Percentiles rank a stretch among this genome's conserved stretches.
Evolutionary conservation across 139 green algal genomes (phyloP).

Genomic region (Pseudopediastrum boryanum): DNA sequence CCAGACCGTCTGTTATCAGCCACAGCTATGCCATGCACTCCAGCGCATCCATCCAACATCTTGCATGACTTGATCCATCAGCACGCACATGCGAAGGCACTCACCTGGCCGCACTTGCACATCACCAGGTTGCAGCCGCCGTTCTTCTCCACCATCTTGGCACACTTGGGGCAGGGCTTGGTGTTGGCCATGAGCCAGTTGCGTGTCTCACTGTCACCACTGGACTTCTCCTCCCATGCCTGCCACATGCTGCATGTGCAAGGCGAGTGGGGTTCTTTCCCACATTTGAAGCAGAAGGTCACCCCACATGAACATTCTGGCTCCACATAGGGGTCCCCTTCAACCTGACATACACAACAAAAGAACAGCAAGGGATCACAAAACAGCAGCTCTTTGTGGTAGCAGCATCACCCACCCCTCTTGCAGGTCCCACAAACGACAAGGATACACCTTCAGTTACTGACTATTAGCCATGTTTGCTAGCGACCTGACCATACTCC

Average conservation of each 20-base stretch:
- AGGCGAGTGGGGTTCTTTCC: slow-evolving; percentile 78
- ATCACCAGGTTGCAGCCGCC: slow-evolving; percentile 92
- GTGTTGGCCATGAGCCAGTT: slow-evolving; percentile 84
- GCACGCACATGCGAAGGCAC: background rate
- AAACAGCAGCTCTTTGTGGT: too few species aligned
- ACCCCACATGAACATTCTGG: slow-evolving; percentile 78
- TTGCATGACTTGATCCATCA: too few species aligned
- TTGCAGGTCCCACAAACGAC: too few species aligned
- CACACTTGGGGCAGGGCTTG: slow-evolving; percentile 92
- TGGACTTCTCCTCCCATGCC: slow-evolving; percentile 83
- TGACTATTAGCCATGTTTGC: too few species aligned
- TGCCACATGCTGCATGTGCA: slow-evolving; percentile 86
- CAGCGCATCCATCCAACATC: too few species aligned
- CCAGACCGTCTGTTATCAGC: too few species aligned
- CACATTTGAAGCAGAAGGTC: slow-evolving; percentile 90
- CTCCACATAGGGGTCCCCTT: slow-evolving; percentile 77
- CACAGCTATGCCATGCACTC: too few species aligned
- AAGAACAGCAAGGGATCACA: background rate
- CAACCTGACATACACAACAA: slow-evolving; percentile 46
- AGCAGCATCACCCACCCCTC: too few species aligned
- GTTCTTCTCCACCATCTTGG: slow-evolving; percentile 93
- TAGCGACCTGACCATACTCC: too few species aligned
- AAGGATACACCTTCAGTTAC: too few species aligned
- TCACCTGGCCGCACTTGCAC: slow-evolving; percentile 83
- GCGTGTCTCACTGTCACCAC: slow-evolving; percentile 68